Percentiles rank a stretch among this genome's conserved stretches.
Conservation (phyloP, 306 rosid species). For the Cucumis cinereus region DNA sequence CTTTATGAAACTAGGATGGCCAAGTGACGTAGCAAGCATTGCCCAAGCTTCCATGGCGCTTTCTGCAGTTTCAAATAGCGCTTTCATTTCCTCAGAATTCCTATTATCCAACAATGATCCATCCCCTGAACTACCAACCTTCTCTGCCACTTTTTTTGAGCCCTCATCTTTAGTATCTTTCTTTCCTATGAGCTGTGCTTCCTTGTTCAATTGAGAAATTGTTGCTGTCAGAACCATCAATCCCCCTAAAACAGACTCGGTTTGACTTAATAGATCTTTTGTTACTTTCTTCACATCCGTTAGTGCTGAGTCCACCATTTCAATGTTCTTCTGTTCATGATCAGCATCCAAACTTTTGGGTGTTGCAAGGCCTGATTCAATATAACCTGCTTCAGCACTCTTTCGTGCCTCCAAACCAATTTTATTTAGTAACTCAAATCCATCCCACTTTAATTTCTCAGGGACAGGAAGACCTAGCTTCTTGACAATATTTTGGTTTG, state of each 20-base stretch:
- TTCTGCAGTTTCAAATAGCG: slow-evolving; percentile 80
- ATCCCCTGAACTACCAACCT: slow-evolving; percentile 27
- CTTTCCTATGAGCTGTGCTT: slow-evolving; percentile 29
- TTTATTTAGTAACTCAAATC: slow-evolving; percentile 59
- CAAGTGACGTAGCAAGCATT: slow-evolving; percentile 84
- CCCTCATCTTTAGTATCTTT: slow-evolving; percentile 24
- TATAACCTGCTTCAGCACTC: slow-evolving; percentile 56
- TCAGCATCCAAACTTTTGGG: slow-evolving; percentile 35
- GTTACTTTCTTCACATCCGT: slow-evolving; percentile 75
- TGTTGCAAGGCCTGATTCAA: slow-evolving; percentile 84
- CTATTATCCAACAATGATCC: slow-evolving; percentile 41
- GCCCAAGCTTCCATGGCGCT: slow-evolving; percentile 99
- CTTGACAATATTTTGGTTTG: slow-evolving; percentile 59
- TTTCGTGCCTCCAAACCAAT: slow-evolving; percentile 66
- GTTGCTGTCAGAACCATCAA: slow-evolving; percentile 81
- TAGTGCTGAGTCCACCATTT: slow-evolving; percentile 45
- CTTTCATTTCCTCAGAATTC: slow-evolving; percentile 69
- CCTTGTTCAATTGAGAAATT: slow-evolving; percentile 54
- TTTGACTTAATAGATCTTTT: slow-evolving; percentile 59
- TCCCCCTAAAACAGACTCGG: slow-evolving; percentile 85
- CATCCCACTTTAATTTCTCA: slow-evolving; percentile 82
- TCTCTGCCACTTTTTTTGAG: slow-evolving; percentile 20
- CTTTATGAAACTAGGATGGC: slow-evolving; percentile 87
- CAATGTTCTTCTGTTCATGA: slow-evolving; percentile 26
- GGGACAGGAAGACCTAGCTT: slow-evolving; percentile 64